phyloP scores from a whole-genome alignment of 2,329 filamentous ascomycete species.

The Fusarium euwallaceae region DNA sequence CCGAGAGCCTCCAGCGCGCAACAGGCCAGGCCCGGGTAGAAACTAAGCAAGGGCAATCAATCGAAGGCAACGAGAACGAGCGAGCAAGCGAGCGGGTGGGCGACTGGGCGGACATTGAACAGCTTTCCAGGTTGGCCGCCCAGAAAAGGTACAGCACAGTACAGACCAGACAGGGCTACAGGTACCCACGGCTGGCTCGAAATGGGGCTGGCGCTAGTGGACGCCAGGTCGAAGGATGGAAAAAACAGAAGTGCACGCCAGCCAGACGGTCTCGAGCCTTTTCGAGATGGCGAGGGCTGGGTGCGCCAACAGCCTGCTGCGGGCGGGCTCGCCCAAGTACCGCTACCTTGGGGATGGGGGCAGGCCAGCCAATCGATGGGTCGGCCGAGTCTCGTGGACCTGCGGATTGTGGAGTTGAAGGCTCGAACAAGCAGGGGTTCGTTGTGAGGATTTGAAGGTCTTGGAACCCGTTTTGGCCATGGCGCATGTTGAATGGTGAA shows the following conservation, averaged over 20 bases:
- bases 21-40: background rate
- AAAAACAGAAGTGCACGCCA: conserved; percentile 36
- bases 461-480: conserved; percentile 42
- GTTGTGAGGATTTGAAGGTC: conserved; percentile 41
- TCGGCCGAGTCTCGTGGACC: conserved; percentile 43
- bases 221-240: conserved; percentile 44
- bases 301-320: conserved; percentile 18
- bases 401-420: conserved; percentile 43
- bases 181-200: conserved; percentile 35
- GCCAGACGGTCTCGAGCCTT: conserved; percentile 13
- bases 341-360: conserved; percentile 41
- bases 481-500: conserved; percentile 38
- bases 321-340: conserved; percentile 34
- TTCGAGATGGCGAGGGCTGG: conserved; percentile 17
- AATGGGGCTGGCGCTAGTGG: conserved; percentile 42
- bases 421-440: conserved; percentile 43
- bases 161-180: conserved; percentile 1
- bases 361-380: conserved; percentile 42
- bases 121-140: background rate
- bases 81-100: background rate
- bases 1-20: conserved; percentile 9
- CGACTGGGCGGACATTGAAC: background rate
- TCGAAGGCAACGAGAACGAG: background rate
- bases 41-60: conserved; percentile 17
- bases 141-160: background rate